phyloP scores from a whole-genome alignment of 352 stramenopile species.

The Phytophthora foliorum region DNA sequence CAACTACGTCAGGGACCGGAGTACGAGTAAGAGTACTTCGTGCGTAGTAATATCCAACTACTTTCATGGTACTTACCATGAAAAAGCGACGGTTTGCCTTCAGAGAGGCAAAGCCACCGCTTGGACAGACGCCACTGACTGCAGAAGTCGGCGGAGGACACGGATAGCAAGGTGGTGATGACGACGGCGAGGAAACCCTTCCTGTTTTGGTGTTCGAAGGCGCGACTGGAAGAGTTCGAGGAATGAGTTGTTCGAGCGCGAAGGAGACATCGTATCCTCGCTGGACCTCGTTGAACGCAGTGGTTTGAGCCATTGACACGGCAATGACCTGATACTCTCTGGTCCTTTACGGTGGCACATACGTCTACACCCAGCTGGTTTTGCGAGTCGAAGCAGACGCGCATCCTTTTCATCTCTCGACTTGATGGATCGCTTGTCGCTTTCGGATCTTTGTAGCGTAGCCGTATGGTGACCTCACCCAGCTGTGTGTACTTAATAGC shows the following conservation, averaged over 20 bases:
- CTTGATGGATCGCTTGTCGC: slow-evolving; percentile 17
- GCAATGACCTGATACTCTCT: slow-evolving; percentile 8
- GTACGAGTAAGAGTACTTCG: too few relatives aligned
- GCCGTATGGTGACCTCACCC: slow-evolving; percentile 24
- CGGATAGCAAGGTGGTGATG: slow-evolving; percentile 22
- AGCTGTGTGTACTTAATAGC: too few relatives aligned
- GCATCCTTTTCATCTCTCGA: slow-evolving; percentile 30
- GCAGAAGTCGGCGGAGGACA: slow-evolving; percentile 26
- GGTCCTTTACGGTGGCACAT: slow-evolving; percentile 22
- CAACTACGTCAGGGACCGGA: too few relatives aligned
- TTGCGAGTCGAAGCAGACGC: slow-evolving; percentile 16
- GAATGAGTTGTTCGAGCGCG: slow-evolving; percentile 14
- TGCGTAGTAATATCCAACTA: too few relatives aligned
- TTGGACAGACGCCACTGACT: slow-evolving; percentile 33
- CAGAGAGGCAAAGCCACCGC: too few relatives aligned
- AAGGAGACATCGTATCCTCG: not conserved
- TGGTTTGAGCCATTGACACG: slow-evolving; percentile 13
- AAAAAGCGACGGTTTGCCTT: too few relatives aligned
- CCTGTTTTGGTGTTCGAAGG: slow-evolving; percentile 22
- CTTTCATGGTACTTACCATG: too few relatives aligned
- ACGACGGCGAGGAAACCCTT: slow-evolving; percentile 11
- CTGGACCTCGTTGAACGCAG: not conserved
- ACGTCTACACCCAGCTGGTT: slow-evolving; percentile 27
- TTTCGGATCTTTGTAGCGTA: slow-evolving; percentile 14
- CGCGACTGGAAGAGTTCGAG: slow-evolving; percentile 5